Conservation (phyloP, 2,329 filamentous ascomycete genomes). For the Dryadomyces sulphureus region DNA sequence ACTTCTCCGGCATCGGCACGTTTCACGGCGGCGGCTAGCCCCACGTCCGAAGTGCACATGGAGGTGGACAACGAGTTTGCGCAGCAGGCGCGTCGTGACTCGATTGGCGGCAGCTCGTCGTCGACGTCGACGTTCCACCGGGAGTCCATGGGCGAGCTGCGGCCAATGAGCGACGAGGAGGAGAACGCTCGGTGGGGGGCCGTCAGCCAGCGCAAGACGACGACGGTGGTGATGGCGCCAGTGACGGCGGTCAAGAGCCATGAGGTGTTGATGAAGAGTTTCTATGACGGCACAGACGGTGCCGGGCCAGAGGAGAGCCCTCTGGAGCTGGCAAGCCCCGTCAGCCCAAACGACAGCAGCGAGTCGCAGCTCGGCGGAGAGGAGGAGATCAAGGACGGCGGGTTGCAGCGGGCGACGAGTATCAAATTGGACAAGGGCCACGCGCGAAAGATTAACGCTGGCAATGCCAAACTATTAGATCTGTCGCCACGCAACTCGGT, state of each 20-base stretch:
- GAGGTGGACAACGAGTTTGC: slow-evolving; percentile 56
- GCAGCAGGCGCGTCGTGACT: slow-evolving; percentile 29
- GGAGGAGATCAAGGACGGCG: slow-evolving; percentile 20
- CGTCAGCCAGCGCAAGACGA: slow-evolving; percentile 29
- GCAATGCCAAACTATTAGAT: slow-evolving; percentile 61
- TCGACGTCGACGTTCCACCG: slow-evolving; percentile 16
- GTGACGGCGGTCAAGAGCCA: slow-evolving; percentile 30
- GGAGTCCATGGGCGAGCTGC: slow-evolving; percentile 34
- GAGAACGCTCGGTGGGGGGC: slow-evolving; percentile 35
- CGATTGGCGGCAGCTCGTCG: slow-evolving; percentile 4
- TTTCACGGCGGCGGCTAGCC: not conserved
- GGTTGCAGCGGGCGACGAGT: slow-evolving; percentile 52
- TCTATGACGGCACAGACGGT: slow-evolving; percentile 22
- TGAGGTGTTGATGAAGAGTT: slow-evolving; percentile 33
- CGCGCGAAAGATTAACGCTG: slow-evolving; percentile 58
- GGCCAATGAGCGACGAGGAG: slow-evolving; percentile 44
- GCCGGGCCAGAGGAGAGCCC: slow-evolving; percentile 10
- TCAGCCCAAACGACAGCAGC: slow-evolving; percentile 8
- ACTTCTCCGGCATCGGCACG: not conserved
- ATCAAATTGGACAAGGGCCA: slow-evolving; percentile 53
- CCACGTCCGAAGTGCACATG: not conserved
- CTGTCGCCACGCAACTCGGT: slow-evolving; percentile 41
- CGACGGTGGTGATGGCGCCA: slow-evolving; percentile 39
- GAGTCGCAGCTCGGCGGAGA: too few species aligned
- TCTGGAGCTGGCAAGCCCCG: slow-evolving; percentile 4